Evolutionary conservation across 225 moss, liverwort and hornwort genomes (phyloP), one percentile per base, ranked within the genome.

Genomic region (Pseudisothecium myosuroides): DNA sequence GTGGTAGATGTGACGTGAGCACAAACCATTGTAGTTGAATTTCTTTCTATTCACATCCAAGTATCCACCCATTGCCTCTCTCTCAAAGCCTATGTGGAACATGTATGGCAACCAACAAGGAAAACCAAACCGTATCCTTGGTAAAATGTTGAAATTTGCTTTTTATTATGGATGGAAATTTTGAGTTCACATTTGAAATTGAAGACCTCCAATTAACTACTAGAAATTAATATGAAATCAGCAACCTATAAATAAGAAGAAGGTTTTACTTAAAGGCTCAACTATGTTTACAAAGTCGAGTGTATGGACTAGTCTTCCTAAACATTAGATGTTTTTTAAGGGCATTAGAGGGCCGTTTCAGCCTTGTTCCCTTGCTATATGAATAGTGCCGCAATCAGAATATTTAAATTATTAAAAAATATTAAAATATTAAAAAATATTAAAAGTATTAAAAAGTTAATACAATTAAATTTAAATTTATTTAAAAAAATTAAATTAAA

Each of bases 121-220:
- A 7, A 17, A 74, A 47, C 2, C 0, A 27, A 45, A 16, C 0
- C 0, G 0, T 47, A 10, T 0, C 6, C 15, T 27, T 43, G 2
- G 10, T 49, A 32, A 47, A 73, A 31, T 47, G 1, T 31, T 11
- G 1, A 74, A 74, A 19, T 31, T 75, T 47, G 3, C 0, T 45
- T 10, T 47, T 49, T 31, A 49, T 75, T 0, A 19, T 11, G 2
- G 4, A 31, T 75, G 31, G 6, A 28, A 47, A 75, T 49, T 18
- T 47, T 74, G 11, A 74, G 4, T 18, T 29, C 7, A 74, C 10
- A 45, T 47, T 47, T 47, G 29, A 1, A 17, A 47, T 16, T 1
- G 0, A 18, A 31, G 16, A 49, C 31, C 31, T 31, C 6, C 2
- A 75, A 75, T 47, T 18, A 31, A 18, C 6, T 6, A 47, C 3